Evolutionary conservation across 331 rosid species (phyloP).

Genomic region (Spiraea crenata): DNA sequence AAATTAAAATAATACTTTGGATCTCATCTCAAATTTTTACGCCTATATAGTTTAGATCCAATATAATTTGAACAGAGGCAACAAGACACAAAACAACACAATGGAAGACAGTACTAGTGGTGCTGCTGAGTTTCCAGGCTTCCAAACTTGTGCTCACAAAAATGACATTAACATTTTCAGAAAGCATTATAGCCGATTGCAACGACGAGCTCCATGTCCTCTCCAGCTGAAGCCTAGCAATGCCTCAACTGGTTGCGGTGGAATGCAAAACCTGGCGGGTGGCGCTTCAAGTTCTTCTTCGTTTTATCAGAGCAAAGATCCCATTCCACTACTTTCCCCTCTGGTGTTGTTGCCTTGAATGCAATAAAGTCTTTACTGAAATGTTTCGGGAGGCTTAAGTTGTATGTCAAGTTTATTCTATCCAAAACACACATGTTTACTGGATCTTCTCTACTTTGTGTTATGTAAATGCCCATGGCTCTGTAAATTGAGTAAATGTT

Average conservation of each 20-base stretch:
- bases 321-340: slow-evolving; percentile 69
- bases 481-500: not conserved
- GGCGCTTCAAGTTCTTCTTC: slow-evolving; percentile 29
- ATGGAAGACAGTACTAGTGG: slow-evolving; percentile 33
- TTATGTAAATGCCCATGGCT: not conserved
- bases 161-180: slow-evolving; percentile 41
- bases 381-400: not conserved
- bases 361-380: slow-evolving; percentile 34
- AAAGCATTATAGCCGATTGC: slow-evolving; percentile 50
- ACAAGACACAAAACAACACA: not conserved
- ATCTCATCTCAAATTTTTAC: slow-evolving; percentile 8
- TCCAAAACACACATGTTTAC: not conserved
- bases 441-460: not conserved
- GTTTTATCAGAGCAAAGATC: slow-evolving; percentile 49
- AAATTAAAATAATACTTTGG: slow-evolving; percentile 10
- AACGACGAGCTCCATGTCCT: slow-evolving; percentile 58
- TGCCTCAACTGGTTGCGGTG: slow-evolving; percentile 27
- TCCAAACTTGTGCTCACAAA: slow-evolving; percentile 50
- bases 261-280: slow-evolving; percentile 13
- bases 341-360: slow-evolving; percentile 46
- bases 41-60: not conserved
- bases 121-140: slow-evolving; percentile 60
- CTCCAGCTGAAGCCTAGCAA: slow-evolving; percentile 48
- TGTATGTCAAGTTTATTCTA: not conserved
- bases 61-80: not conserved